Evolutionary conservation across 768 basidiomycete genomes (phyloP), one percentile per base, ranked within the genome.

Genomic region (Russula griseocarnosa): DNA sequence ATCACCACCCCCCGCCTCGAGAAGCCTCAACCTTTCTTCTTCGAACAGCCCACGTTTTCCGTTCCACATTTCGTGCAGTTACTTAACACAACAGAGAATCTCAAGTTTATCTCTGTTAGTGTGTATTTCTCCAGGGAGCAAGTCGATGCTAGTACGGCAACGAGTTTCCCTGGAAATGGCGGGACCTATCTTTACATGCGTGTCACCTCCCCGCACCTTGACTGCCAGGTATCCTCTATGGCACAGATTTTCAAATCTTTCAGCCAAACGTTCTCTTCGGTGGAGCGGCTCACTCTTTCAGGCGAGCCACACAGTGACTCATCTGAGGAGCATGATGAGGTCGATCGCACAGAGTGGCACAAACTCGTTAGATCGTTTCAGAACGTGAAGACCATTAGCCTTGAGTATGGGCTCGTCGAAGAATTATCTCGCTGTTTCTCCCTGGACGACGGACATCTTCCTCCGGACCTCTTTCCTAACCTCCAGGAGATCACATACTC

Each of bases 231-330:
- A 1, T 13, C 53, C 3, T 38, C 34, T 3, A 7, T 16, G 5
- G 22, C 32, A 14, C 46, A 47, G 1, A 47, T 49, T 24, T 32
- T 24, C 16, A 5, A 24, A 3, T 2, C 16, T 0, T 30, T 36
- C 22, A 3, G 13, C 11, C n/a, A 32, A 36, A 1, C 14, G 5
- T 47, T 58, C 22, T 24, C 32, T 36, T 7, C 22, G 7, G 57
- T 58, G 30, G 22, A 49, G 30, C 3, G 36, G 34, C 46, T 49
- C 14, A 13, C 13, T 10, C 46, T 58, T 14, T 1, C 4, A 11
- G 10, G 30, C 26, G 11, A 4, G 26, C 1, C 0, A 14, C 5
- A 8, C 5, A 4, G 6, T 5, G 0, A 0, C 0, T 11, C 1
- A 8, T 16, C 2, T 7, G 11, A 44, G 5, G 22, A 16, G 14